Conservation (phyloP, 1,284 basidiomycete species). For the Rhodotorula glutinis region DNA sequence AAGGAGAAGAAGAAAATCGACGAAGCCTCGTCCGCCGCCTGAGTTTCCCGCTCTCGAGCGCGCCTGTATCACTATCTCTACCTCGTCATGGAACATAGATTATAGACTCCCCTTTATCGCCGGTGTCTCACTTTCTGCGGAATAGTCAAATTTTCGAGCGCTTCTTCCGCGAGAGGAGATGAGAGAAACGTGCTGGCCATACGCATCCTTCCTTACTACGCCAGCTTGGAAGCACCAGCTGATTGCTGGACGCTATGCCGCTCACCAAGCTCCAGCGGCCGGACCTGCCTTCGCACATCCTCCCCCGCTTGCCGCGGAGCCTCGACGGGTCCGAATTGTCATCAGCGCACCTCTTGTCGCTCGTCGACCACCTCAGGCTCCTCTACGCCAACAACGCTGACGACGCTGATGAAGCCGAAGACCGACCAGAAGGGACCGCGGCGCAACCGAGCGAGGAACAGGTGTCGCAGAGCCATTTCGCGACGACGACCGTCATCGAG, state of each 20-base stretch:
- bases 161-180: too few relatives aligned
- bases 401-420: neutral
- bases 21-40: neutral
- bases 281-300: conserved; percentile 24
- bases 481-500: conserved; percentile 19
- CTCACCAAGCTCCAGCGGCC: conserved; percentile 15
- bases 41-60: too few relatives aligned
- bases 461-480: conserved; percentile 16
- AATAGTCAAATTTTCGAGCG: too few relatives aligned
- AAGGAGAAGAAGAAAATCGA: neutral
- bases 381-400: conserved; percentile 16
- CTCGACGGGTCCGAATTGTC: conserved; percentile 3
- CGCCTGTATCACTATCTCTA: too few relatives aligned
- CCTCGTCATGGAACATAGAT: too few relatives aligned
- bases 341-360: conserved; percentile 15
- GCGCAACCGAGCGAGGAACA: conserved; percentile 14
- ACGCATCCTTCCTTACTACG: too few relatives aligned
- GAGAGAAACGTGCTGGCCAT: too few relatives aligned
- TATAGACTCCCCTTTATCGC: too few relatives aligned
- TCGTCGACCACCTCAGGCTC: conserved; percentile 25
- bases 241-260: neutral
- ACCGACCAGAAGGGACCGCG: neutral
- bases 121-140: too few relatives aligned
- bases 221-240: too few relatives aligned
- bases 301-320: conserved; percentile 21